phyloP scores from a whole-genome alignment of 169 alveolate species.

The Plasmodium ovale region DNA sequence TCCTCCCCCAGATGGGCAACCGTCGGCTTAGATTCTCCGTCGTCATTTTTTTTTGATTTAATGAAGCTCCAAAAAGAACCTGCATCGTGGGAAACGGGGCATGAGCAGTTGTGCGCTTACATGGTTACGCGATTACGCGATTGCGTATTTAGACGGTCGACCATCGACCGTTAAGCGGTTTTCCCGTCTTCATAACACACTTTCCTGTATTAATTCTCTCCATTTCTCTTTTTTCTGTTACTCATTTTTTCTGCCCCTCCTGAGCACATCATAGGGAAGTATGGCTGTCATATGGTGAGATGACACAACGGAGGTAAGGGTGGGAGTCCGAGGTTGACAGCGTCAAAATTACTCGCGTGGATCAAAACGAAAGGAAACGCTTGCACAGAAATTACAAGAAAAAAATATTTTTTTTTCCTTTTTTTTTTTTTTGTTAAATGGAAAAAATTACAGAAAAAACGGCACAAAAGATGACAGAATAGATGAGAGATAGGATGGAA shows the following conservation, averaged over 20 bases:
- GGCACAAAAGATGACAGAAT: no score
- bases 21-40: conserved; percentile 38
- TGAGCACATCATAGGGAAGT: neutral
- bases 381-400: no score
- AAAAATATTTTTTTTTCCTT: no score
- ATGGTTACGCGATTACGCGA: neutral
- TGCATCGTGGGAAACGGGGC: neutral
- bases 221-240: neutral
- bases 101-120: neutral
- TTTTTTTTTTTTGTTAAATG: no score
- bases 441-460: no score
- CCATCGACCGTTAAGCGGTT: no score
- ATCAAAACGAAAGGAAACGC: no score
- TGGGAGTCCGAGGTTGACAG: no score
- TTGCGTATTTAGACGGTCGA: neutral
- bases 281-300: neutral
- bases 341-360: no score
- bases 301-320: neutral
- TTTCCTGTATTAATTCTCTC: neutral
- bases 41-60: conserved; percentile 65
- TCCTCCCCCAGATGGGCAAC: conserved; percentile 89
- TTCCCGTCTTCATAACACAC: no score
- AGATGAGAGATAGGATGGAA: no score
- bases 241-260: neutral
- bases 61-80: conserved; percentile 74